Base-by-base conservation (phyloP, 2,329 filamentous ascomycete genomes). In the Myriosclerotinia curreyana region DNA sequence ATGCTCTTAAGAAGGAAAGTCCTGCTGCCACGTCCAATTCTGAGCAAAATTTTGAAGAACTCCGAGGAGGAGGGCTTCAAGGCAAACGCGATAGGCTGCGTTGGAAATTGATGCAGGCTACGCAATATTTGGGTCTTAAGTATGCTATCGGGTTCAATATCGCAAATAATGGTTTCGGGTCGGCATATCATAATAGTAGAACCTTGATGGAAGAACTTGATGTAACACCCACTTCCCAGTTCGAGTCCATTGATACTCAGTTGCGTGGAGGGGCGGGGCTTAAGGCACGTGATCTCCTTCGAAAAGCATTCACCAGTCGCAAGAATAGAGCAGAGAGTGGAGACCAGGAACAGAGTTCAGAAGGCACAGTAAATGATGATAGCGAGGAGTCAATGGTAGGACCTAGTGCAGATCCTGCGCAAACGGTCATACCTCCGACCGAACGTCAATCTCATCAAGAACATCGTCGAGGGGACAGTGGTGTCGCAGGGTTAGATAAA, bases 371-470 rank as follows among this genome's bases (percentile, higher is more conserved):
- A 9, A 8, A 11, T 25, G 44, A 12, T 22, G 40, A 34, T 3
- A 12, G 6, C 14, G 20, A 25, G 17, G 28, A 1, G 2, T 5
- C 20, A 36, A 17, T 11, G 7, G 12, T 5, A 9, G 20, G 2
- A 46, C 6, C 40, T 58, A 28, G 6, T 34, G 6, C 20, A 22
- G 2, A 5, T 5, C 6, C 40, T 15, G 34, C 6, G 7, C 2
- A 9, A 17, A 34, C 12, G 8, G 20, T 0, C 0, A 4, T 4
- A 8, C 5, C 5, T 5, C 17, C 28, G 3, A n/a, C 28, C 34
- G 15, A 36, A 52, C 50, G 40, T n/a, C 55, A 59, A 48, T 11
- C 28, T 25, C n/a, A 49, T 36, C 55, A 48, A 20, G 20, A 34
- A 25, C 28, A 49, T 25, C 20, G 34, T 53, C 34, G 31, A 38